Percentiles rank a stretch among this genome's conserved stretches.
These are phyloP conservation scores for Daedalea quercina DNA, from an alignment of 768 basidiomycete genomes.

Conservation along the genomic window DNA sequence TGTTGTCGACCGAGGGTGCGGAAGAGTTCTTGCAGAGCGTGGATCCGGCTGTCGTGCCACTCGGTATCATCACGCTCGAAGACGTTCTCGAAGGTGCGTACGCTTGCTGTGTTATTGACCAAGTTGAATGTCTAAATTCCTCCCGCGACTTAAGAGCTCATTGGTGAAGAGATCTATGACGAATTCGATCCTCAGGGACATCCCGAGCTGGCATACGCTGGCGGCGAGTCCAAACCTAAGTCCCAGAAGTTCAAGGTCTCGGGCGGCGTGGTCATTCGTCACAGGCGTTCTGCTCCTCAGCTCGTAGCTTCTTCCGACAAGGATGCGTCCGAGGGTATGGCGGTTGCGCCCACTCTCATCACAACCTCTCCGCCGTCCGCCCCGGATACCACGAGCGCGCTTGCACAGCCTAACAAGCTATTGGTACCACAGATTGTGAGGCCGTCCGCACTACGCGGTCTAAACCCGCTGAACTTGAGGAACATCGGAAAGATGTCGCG, in stretches of 20 bases:
- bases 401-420: no score
- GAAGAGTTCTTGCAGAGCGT: constrained; percentile 82
- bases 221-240: constrained; percentile 9
- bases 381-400: neutral
- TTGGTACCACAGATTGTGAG: constrained; percentile 11
- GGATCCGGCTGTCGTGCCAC: constrained; percentile 75
- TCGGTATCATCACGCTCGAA: constrained; percentile 90
- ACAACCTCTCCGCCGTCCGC: neutral
- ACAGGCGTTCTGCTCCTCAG: constrained; percentile 14
- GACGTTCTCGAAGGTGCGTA: constrained; percentile 79
- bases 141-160: constrained; percentile 51
- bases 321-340: neutral
- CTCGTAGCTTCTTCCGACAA: constrained; percentile 5
- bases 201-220: constrained; percentile 19
- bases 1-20: constrained; percentile 66
- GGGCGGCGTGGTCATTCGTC: neutral
- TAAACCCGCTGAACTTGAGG: constrained; percentile 14
- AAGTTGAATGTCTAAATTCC: neutral
- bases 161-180: constrained; percentile 90
- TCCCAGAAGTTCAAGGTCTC: neutral
- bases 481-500: constrained; percentile 6
- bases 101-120: neutral
- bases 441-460: constrained; percentile 15
- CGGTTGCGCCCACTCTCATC: neutral
- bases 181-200: constrained; percentile 78